Evolutionary conservation across 73 alveolate genomes (phyloP), one percentile per base, ranked within the genome.

Genomic region (Tetrahymena malaccensis): DNA sequence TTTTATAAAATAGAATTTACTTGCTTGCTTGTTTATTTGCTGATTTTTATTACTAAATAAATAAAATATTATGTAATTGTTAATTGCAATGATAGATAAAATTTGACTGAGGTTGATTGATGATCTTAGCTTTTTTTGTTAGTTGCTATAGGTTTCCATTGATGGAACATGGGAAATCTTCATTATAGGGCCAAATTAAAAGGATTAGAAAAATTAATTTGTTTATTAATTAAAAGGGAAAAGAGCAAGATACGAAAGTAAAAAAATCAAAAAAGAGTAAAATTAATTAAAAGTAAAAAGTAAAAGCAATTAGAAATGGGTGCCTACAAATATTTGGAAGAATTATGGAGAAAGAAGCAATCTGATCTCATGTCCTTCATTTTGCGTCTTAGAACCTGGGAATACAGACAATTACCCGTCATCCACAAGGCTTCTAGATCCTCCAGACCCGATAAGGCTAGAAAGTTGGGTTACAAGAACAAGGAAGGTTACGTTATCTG

Each of bases 301-400:
- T 22, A 31, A 85, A 38, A 94, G 94, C 84, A 94, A 94, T 37
- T 70, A 85, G 84, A 95, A 96, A 98, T 98, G 99, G 99, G 99
- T 94, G 99, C 99, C 95, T 98, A 98, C 98, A 99, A 98, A 97
- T 99, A 99, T 96, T 98, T 99, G 95, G 99, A 99, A 98, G 99
- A 99, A 97, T 97, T 99, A 96, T 99, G 99, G 99, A 98, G 98
- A 96, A 99, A 99, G 99, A 99, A 99, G 99, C 99, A 99, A 96
- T 97, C 99, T 97, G 99, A 99, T 95, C 99, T 99, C 96, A 96
- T 99, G 99, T 96, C 99, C 96, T 99, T 99, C 98, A 97, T 99
- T 57, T 98, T 98, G 96, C 98, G 99, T 94, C 96, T 99, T 96
- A 98, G 99, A 85, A 96, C 99, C 93, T 99, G 99, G 99, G 99